Percentiles rank a stretch among this genome's conserved stretches.
Evolutionary conservation across 2,329 filamentous ascomycete genomes (phyloP).

Genomic region (Trichoderma citrinoviride): DNA sequence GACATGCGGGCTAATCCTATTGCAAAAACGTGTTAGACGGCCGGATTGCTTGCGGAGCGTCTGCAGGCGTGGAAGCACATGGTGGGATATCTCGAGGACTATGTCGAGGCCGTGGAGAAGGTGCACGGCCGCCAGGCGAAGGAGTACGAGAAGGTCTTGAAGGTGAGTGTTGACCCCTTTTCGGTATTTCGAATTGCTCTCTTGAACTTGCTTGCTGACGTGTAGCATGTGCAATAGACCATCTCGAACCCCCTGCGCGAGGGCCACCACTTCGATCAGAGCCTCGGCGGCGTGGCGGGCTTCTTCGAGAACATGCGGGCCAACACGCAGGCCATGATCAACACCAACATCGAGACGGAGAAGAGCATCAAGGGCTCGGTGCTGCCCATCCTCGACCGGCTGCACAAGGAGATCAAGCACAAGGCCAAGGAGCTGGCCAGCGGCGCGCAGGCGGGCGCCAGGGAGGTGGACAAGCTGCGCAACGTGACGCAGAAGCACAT

Average conservation of each 20-base stretch:
- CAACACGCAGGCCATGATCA: conserved; percentile 89
- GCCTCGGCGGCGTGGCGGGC: conserved; percentile 79
- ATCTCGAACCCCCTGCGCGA: conserved; percentile 84
- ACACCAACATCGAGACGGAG: conserved; percentile 86
- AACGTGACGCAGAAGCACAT: conserved; percentile 90
- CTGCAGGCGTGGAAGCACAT: conserved; percentile 96
- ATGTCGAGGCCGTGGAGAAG: conserved; percentile 81
- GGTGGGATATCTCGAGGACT: conserved; percentile 86
- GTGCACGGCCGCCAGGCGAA: conserved; percentile 80
- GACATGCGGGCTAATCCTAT: neutral
- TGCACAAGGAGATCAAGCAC: conserved; percentile 95
- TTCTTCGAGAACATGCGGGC: conserved; percentile 92
- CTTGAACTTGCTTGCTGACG: neutral
- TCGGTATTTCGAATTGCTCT: neutral
- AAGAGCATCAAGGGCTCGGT: conserved; percentile 85
- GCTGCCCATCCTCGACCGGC: conserved; percentile 80
- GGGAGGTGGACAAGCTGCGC: conserved; percentile 88
- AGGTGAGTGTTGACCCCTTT: conserved; percentile 47
- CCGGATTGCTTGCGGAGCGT: conserved; percentile 79
- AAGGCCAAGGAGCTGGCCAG: conserved; percentile 86
- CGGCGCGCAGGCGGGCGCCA: conserved; percentile 79
- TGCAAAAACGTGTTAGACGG: conserved; percentile 51
- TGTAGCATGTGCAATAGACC: conserved; percentile 63
- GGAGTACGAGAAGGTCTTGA: conserved; percentile 92
- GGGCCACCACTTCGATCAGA: conserved; percentile 89